Evolutionary conservation across 2,329 filamentous ascomycete species (phyloP), one percentile per base, ranked within the genome.

Genomic region (Fusarium circinatum): DNA sequence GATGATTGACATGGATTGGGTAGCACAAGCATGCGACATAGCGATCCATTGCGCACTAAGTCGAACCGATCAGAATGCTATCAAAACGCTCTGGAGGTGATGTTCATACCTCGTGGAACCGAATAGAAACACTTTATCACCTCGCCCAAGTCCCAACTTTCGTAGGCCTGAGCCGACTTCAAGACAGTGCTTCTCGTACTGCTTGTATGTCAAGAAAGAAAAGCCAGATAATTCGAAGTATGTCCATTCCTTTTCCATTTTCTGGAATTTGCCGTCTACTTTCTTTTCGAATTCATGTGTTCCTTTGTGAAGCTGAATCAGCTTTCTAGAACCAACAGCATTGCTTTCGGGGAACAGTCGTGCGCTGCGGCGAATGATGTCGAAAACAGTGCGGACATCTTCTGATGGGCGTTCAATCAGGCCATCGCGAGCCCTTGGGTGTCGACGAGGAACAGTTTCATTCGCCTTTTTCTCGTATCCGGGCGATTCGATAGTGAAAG

Each of bases 161-260:
- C 92, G 89, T 81, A 97, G 84, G 55, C 92, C 94, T 20, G 90
- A 87, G 55, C 93, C 95, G 24, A 94, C 83, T 75, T 92, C 86
- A 52, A 93, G 85, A 41, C 90, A 89, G 68, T 91, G 86, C 77
- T 90, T 86, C 84, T 94, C 90, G 79, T 96, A 96, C 83, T 97
- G 91, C 76, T 89, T 87, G 83, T 95, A 97, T 74, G 90, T 94
- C 78, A 92, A 86, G 85, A 91, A 97, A 28, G 88, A 86, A 85
- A 93, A 97, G 39, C 86, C 85, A 62, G 92, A 91, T 73, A 97
- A 90, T 86, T 97, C 94, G 75, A 94, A 97, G 83, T 91, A 97
- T 48, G 91, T 90, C 95, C 95, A 97, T 81, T 95, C 90, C 89
- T 97, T 97, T 67, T 97, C 93, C 26, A 96, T 90, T 83, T 95